Base-by-base conservation (phyloP, 116 monocot genomes). In the Trichopus zeylanicus region DNA sequence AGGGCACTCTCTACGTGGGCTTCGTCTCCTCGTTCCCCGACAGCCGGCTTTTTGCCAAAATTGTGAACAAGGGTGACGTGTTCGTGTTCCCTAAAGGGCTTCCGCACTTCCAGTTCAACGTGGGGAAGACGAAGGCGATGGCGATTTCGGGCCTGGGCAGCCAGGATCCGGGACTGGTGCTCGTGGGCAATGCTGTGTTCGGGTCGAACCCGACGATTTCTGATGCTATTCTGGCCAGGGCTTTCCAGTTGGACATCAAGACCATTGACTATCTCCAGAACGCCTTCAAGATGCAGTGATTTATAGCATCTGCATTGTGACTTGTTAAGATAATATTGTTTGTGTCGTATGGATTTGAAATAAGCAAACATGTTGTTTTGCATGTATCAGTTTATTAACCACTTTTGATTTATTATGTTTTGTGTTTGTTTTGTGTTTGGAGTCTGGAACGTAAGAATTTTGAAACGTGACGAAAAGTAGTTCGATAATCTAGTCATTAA, bases 141-240 rank as follows among this genome's bases (percentile, higher is more conserved):
- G 76, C 60, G 3, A 32, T 70, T 24, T 23, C 65, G 1, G 48
- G 37, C 19, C 60, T 70, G 26, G 61, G 70, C 47, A 76, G 70
- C 55, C 76, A 76, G 24, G 70, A 70, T 19, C 70, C 76, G 1
- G 76, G 51, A 2, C 7, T 65, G 35, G 60, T 76, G 47, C 46
- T 55, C 4, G 26, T 76, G 3, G 75, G 46, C 6, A 75, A 65
- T 2, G 62, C 69, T 0, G 61, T 72, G 15, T 73, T 72, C 26
- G 60, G 68, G 7, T 72, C 81, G 29, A 72, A 68, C 7, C 76
- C 81, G 0, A 55, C 60, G 0, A 81, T 81, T 35, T 68, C 56
- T 0, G 65, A 56, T 24, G 61, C 69, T 51, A 46, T 81, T 47
- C 76, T 81, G 1, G 55, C 67, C 30, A 81, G 66, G 56, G 69